Evolutionary conservation across 257 asterid genomes (phyloP).

Genomic region (Solanum corneliomulleri): DNA sequence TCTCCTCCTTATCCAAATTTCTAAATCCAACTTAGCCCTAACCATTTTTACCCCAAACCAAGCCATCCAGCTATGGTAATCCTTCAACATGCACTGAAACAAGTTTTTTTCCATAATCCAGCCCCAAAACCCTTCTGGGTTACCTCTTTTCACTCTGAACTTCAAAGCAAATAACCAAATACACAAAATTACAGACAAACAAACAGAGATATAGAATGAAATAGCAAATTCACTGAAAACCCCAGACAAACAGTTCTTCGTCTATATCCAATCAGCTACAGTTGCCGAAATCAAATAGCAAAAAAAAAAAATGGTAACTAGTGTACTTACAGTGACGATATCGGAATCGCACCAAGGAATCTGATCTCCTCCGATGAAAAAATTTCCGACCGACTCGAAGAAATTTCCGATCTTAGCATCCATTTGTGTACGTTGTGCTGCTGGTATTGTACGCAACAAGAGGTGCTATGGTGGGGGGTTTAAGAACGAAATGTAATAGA

Average conservation of each 20-base stretch:
- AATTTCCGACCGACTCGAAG: constrained; percentile 48
- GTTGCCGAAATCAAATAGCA: neutral
- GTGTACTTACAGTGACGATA: constrained; percentile 40
- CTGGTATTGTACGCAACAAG: neutral
- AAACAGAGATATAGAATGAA: neutral
- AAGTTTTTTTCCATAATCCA: neutral
- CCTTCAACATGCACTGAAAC: neutral
- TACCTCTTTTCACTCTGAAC: neutral
- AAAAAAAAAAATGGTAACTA: neutral
- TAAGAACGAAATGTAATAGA: too few species aligned
- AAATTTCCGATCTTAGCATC: constrained; percentile 51
- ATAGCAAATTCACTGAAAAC: neutral
- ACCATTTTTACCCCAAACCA: neutral
- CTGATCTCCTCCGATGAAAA: constrained; percentile 69
- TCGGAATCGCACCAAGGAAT: constrained; percentile 80
- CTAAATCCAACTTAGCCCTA: neutral
- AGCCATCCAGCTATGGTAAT: neutral
- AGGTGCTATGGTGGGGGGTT: neutral
- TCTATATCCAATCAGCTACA: neutral
- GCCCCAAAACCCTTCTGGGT: neutral
- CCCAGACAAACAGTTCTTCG: neutral
- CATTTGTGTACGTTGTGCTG: constrained; percentile 17
- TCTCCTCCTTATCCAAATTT: neutral
- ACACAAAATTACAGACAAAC: neutral
- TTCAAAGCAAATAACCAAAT: neutral